Base-by-base conservation (phyloP, 139 green algal genomes). In the Nannochloris sp. region DNA sequence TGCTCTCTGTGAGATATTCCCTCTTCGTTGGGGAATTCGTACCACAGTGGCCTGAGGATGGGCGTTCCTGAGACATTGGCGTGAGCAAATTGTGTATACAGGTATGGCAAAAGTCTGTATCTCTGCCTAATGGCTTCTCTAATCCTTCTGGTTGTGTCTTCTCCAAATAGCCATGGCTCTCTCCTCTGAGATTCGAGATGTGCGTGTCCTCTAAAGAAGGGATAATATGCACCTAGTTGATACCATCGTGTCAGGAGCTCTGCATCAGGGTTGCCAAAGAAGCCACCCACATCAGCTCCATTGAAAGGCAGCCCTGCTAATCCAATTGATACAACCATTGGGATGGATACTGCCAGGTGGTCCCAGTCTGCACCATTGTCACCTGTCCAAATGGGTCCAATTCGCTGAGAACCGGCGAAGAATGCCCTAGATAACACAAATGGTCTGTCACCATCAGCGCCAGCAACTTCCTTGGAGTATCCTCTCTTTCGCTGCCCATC, bases 331-430 rank as follows among this genome's bases (percentile, higher is more conserved):
- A 97, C 74, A 62, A 96, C 62, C 93, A 99, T 98, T 62, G 93
- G 92, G 18, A 98, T 57, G 0, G 86, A 92, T 25, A 90, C 81
- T 44, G 57, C 66, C 25, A 85, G 54, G 34, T 81, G 69, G 16
- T 78, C 71, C 87, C 90, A 96, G 48, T 88, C 68, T 11, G 92
- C 93, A 14, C 80, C 74, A 68, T 98, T 99, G 85, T 99, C 93
- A 14, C 93, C 93, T n/a, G 93, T 99, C 93, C 93, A 98, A 60
- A 99, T 94, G 62, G 93, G 84, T 1, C 93, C 93, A 10, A 94
- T 74, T 15, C 83, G 74, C 74, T 94, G 87, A 8, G 80, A 81
- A 64, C 87, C 90, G 5, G 92, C 72, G 69, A 93, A 99, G 79
- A 96, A 95, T 8, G 93, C 90, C 27, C 93, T 81, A 7, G 80